Conservation (phyloP, 2,329 filamentous ascomycete genomes). For the Endothia cerciana region DNA sequence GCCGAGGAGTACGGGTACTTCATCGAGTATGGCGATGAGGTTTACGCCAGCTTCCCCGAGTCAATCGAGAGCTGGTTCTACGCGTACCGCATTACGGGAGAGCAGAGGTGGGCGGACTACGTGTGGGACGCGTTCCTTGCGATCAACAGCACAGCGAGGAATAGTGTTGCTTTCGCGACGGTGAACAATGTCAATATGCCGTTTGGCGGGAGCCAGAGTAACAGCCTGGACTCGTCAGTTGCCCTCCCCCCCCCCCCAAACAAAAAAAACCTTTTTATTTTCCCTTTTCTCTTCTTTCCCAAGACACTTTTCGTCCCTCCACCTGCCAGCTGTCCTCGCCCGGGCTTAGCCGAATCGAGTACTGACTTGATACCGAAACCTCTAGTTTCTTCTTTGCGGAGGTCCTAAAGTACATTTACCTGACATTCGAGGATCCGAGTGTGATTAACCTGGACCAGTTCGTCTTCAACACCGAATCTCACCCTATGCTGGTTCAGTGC, state of each 20-base stretch:
- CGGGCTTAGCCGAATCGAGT: not conserved
- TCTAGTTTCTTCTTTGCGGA: constrained; percentile 20
- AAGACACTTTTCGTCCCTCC: not conserved
- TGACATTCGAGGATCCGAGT: constrained; percentile 20
- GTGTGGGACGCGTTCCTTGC: constrained; percentile 20
- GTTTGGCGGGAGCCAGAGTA: constrained; percentile 21
- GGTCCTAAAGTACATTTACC: constrained; percentile 19
- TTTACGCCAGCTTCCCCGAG: constrained; percentile 18
- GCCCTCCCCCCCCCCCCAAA: not conserved
- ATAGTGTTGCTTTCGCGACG: constrained; percentile 19
- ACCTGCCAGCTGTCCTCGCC: not conserved
- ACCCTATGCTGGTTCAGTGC: constrained; percentile 17
- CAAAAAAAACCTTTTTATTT: too few relatives aligned
- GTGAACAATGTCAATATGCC: constrained; percentile 23
- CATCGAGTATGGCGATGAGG: constrained; percentile 18
- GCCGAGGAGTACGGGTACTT: constrained; percentile 20
- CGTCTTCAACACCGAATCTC: constrained; percentile 21
- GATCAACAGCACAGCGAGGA: constrained; percentile 21
- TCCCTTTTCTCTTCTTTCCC: not conserved
- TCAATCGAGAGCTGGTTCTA: constrained; percentile 24
- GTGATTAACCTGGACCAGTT: constrained; percentile 18
- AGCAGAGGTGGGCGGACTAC: constrained; percentile 21
- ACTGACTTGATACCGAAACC: not conserved
- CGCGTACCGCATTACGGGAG: constrained; percentile 21
- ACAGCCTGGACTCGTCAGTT: constrained; percentile 19